Evolutionary conservation across 805 yeast species (phyloP).

Genomic region (Metschnikowia lochheadii): DNA sequence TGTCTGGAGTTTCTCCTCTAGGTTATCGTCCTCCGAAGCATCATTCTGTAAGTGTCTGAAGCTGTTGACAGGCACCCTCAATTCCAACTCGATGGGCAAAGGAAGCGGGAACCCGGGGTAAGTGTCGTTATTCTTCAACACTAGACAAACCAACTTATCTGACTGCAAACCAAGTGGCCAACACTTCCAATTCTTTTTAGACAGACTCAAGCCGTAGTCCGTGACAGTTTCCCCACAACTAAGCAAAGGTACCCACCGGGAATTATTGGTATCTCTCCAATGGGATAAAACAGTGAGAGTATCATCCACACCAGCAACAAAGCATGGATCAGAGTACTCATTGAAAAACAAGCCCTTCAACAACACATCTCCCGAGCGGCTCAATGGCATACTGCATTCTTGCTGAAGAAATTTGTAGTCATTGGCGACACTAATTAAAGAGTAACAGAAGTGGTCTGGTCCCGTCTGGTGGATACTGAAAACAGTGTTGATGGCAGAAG

Average conservation of each 20-base stretch:
- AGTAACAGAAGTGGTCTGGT: slow-evolving; percentile 35
- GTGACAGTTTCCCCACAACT: slow-evolving; percentile 47
- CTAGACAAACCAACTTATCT: slow-evolving; percentile 68
- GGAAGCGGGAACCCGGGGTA: slow-evolving; percentile 86
- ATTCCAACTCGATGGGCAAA: slow-evolving; percentile 71
- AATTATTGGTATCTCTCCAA: slow-evolving; percentile 75
- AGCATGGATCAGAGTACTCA: slow-evolving; percentile 84
- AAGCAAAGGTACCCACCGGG: slow-evolving; percentile 83
- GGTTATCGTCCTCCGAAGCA: slow-evolving; percentile 24
- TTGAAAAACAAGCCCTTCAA: slow-evolving; percentile 78
- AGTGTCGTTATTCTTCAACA: slow-evolving; percentile 57
- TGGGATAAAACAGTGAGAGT: slow-evolving; percentile 63
- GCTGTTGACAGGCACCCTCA: slow-evolving; percentile 56
- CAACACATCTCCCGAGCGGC: slow-evolving; percentile 28
- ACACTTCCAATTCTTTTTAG: slow-evolving; percentile 53
- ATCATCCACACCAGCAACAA: slow-evolving; percentile 72
- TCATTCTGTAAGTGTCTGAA: slow-evolving; percentile 20
- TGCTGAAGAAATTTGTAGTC: slow-evolving; percentile 40
- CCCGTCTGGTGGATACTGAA: slow-evolving; percentile 43
- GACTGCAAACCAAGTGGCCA: slow-evolving; percentile 86
- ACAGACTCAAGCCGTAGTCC: slow-evolving; percentile 46
- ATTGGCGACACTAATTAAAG: slow-evolving; percentile 43
- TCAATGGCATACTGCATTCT: slow-evolving; percentile 35
- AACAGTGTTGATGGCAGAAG: slow-evolving; percentile 53
- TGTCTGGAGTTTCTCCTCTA: slow-evolving; percentile 18